Evolutionary conservation across 2,329 filamentous ascomycete genomes (phyloP).

Genomic region (Neofusicoccum sp.): DNA sequence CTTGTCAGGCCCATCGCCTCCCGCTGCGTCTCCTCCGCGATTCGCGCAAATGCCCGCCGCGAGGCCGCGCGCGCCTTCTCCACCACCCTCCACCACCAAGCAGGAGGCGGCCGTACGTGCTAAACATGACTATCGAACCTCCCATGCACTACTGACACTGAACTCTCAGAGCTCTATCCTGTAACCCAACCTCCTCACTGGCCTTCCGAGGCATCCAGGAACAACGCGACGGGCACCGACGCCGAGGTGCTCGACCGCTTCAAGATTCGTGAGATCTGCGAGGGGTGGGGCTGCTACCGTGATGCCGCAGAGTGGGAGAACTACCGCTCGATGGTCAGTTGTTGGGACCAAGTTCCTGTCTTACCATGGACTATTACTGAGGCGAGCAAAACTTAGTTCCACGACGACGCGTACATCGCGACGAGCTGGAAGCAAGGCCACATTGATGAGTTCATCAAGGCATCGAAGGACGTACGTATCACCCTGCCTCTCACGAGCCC

Average conservation of each 20-base stretch:
- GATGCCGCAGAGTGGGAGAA: slow-evolving; percentile 56
- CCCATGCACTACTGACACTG: background rate
- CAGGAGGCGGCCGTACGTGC: slow-evolving; percentile 2
- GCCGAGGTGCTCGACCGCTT: slow-evolving; percentile 46
- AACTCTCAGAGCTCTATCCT: background rate
- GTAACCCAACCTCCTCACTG: slow-evolving; percentile 10
- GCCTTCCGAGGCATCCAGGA: slow-evolving; percentile 18
- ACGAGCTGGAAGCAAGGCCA: slow-evolving; percentile 35
- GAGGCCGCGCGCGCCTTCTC: slow-evolving; percentile 8
- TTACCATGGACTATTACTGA: background rate
- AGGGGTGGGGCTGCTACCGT: slow-evolving; percentile 55
- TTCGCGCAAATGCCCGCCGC: background rate
- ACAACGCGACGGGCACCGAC: slow-evolving; percentile 46
- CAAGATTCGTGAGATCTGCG: slow-evolving; percentile 52
- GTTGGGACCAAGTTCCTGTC: background rate
- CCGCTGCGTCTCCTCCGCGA: background rate
- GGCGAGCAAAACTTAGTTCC: background rate
- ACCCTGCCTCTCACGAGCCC: background rate
- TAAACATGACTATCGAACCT: background rate
- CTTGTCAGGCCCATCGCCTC: background rate
- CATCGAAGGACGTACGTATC: slow-evolving; percentile 26
- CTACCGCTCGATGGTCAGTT: slow-evolving; percentile 47
- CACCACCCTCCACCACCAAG: slow-evolving; percentile 1
- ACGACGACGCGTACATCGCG: slow-evolving; percentile 26
- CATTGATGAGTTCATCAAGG: slow-evolving; percentile 29